A percentile compares a stretch with the other conserved stretches of the same genome.
Conservation (phyloP, 306 rosid genomes). For the Fragaria vesca region DNA sequence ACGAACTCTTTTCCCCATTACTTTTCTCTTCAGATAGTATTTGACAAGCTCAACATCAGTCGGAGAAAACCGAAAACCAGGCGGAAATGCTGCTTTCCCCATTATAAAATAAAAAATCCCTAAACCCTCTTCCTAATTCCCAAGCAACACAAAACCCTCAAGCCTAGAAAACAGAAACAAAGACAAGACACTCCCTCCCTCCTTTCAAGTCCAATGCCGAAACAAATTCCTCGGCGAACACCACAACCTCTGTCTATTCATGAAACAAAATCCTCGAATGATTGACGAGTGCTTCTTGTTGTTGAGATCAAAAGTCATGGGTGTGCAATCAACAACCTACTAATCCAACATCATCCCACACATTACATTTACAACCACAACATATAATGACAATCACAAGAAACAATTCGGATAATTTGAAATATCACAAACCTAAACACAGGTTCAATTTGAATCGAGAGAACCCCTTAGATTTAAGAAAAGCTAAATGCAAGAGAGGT, state of each 20-base stretch:
- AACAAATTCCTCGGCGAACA: slow-evolving; percentile 42
- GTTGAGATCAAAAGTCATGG: slow-evolving; percentile 44
- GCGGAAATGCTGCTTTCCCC: slow-evolving; percentile 28
- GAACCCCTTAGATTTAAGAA: background rate
- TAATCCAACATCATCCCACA: slow-evolving; percentile 11
- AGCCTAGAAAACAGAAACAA: background rate
- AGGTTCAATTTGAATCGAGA: background rate
- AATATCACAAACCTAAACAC: background rate
- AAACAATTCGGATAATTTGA: background rate
- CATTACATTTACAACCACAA: background rate
- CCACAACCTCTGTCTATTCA: slow-evolving; percentile 43
- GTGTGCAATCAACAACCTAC: slow-evolving; percentile 36
- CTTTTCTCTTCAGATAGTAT: slow-evolving; percentile 61
- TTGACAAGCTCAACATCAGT: slow-evolving; percentile 55
- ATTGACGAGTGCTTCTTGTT: slow-evolving; percentile 18
- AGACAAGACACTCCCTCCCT: background rate
- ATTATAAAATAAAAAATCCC: slow-evolving; percentile 6
- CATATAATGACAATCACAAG: background rate
- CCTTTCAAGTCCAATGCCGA: slow-evolving; percentile 51
- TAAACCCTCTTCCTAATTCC: background rate
- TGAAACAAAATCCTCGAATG: slow-evolving; percentile 26
- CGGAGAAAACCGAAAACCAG: slow-evolving; percentile 77
- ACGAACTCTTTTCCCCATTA: slow-evolving; percentile 35
- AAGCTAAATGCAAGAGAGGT: too few relatives aligned
- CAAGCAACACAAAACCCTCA: background rate